Evolutionary conservation across 129 eudicot species (phyloP).

Genomic region (Artemisia argyi): DNA sequence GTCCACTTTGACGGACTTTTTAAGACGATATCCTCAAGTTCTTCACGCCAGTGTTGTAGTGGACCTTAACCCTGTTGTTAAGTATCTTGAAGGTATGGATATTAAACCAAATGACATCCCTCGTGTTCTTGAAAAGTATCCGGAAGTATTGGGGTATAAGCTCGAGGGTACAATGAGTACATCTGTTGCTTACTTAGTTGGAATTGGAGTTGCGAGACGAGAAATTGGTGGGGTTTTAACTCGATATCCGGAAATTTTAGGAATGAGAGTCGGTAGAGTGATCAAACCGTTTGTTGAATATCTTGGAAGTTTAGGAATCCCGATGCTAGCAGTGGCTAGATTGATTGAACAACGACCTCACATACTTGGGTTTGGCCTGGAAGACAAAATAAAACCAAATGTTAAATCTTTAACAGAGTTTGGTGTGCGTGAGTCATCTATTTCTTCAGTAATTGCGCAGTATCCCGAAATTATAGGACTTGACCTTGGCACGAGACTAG

Average conservation of each 20-base stretch:
- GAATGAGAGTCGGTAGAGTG: slow-evolving; percentile 90
- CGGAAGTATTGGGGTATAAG: slow-evolving; percentile 91
- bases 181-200: slow-evolving; percentile 93
- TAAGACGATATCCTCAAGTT: slow-evolving; percentile 88
- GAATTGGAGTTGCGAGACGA: slow-evolving; percentile 90
- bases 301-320: slow-evolving; percentile 75
- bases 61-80: slow-evolving; percentile 90
- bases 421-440: slow-evolving; percentile 56
- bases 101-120: slow-evolving; percentile 78
- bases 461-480: slow-evolving; percentile 90
- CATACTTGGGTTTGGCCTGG: slow-evolving; percentile 85
- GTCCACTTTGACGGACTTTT: slow-evolving; percentile 67
- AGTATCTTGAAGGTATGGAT: slow-evolving; percentile 88
- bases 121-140: slow-evolving; percentile 79
- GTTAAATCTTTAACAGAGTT: slow-evolving; percentile 52
- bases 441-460: slow-evolving; percentile 72
- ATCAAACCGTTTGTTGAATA: slow-evolving; percentile 94
- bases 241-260: slow-evolving; percentile 78
- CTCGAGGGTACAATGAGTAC: slow-evolving; percentile 99
- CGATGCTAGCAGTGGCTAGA: slow-evolving; percentile 70
- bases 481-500: slow-evolving; percentile 56
- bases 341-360: slow-evolving; percentile 88
- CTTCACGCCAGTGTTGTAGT: slow-evolving; percentile 97
- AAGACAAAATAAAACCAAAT: slow-evolving; percentile 69
- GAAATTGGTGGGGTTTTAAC: slow-evolving; percentile 87